Conservation (phyloP, 352 stramenopile genomes). For the Pythium pyrilobum region DNA sequence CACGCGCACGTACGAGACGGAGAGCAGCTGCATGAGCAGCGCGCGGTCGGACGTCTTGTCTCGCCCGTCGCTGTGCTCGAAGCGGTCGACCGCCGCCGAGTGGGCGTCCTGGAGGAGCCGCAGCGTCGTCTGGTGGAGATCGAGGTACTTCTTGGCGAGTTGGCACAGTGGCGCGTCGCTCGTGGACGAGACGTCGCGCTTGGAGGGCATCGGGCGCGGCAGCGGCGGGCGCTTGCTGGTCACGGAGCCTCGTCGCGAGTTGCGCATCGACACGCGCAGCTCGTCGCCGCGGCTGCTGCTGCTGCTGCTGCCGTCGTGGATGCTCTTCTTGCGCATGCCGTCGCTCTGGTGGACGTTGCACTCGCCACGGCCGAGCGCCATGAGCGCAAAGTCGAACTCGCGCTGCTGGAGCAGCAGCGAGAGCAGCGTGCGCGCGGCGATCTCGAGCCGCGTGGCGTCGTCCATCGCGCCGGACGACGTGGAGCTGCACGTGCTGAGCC, state of each 20-base stretch:
- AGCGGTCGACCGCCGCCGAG: constrained; percentile 21
- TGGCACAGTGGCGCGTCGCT: constrained; percentile 33
- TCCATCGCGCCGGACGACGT: constrained; percentile 14
- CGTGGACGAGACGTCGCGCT: constrained; percentile 15
- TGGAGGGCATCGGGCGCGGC: constrained; percentile 13
- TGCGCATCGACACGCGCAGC: constrained; percentile 11
- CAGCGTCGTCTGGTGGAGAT: constrained; percentile 61
- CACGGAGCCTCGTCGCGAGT: constrained; percentile 24
- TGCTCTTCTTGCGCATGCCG: constrained; percentile 13
- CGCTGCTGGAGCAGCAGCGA: constrained; percentile 37
- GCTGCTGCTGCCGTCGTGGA: constrained; percentile 12
- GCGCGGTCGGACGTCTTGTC: constrained; percentile 8
- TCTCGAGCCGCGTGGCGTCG: constrained; percentile 30
- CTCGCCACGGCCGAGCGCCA: constrained; percentile 39
- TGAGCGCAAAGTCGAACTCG: constrained; percentile 55
- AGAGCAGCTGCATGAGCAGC: constrained; percentile 39
- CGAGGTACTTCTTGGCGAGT: constrained; percentile 44
- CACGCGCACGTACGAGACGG: constrained; percentile 49
- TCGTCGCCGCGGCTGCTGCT: constrained; percentile 4
- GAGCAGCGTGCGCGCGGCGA: constrained; percentile 30
- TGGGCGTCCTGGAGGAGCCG: constrained; percentile 35
- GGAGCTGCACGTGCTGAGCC: constrained; percentile 13
- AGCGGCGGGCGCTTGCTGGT: constrained; percentile 2
- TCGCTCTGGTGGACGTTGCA: constrained; percentile 38
- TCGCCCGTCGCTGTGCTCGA: constrained; percentile 5